Base-by-base conservation (phyloP, 2,329 filamentous ascomycete genomes). In the Talaromyces amestolkiae region DNA sequence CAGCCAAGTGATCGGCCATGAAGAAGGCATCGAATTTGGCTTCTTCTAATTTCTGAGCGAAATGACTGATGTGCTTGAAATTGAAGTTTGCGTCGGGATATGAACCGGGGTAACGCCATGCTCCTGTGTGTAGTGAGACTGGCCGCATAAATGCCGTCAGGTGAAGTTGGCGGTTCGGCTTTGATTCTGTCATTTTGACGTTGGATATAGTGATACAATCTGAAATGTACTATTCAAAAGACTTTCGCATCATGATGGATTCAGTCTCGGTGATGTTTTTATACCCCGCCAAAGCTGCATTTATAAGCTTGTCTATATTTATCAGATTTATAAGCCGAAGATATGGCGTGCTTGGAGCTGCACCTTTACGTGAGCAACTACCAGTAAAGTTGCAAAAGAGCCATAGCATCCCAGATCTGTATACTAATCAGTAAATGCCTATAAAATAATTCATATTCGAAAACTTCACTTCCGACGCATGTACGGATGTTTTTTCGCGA, bases 71-170 rank as follows among this genome's bases (percentile, higher is more conserved):
- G 68, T 86, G 83, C 22, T 75, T 73, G 15, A 86, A 78, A 68
- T 85, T 85, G 80, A 86, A 86, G 74, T 86, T 87, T 62, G 84
- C 84, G 64, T 86, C 84, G 0, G 84, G 77, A 64, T 83, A 84
- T 0, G 84, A 75, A 3, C 82, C 82, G 0, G 84, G 84, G 67
- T 86, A 86, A 6, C 84, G 78, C 84, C 84, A 86, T 68, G 84
- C 84, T 37, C 85, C 83, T 2, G 83, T 84, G 68, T 87, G 84
- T 10, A 86, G 74, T 54, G 79, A 83, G 1, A 87, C 83, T 0
- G 84, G 85, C 19, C 85, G 82, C 84, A 87, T 86, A 66, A 86
- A 87, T 0, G 84, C 85, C 2, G 85, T 86, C 3, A 87, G 78
- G 68, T 87, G 84, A 6, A 86, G 73, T 67, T 82, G 71, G 62